Percentiles rank a stretch among this genome's conserved stretches.
phyloP scores from a whole-genome alignment of 768 basidiomycete species.

The Phaeotremella fagi region DNA sequence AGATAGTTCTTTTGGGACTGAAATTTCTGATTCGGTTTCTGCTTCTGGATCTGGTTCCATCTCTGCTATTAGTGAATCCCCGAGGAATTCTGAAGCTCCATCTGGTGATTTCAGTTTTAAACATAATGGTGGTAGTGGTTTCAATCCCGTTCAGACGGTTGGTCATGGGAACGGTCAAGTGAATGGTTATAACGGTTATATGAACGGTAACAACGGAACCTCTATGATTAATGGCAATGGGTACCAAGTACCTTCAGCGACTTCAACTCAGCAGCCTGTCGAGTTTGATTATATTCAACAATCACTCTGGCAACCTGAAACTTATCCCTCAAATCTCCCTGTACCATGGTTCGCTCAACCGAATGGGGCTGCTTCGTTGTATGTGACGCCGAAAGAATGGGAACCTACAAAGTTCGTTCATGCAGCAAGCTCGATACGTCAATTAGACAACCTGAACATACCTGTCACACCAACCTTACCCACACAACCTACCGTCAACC shows the following conservation, averaged over 20 bases:
- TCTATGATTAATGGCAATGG: background rate
- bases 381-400: background rate
- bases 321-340: slow-evolving; percentile 41
- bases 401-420: background rate
- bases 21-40: no score
- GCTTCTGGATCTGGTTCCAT: no score
- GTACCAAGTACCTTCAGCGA: background rate
- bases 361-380: slow-evolving; percentile 37
- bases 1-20: no score
- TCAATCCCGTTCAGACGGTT: no score
- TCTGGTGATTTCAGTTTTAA: no score
- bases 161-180: no score
- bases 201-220: background rate
- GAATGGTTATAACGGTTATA: background rate
- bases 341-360: slow-evolving; percentile 43
- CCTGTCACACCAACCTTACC: background rate
- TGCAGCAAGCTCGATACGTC: background rate
- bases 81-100: background rate
- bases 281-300: slow-evolving; percentile 6
- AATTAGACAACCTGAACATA: background rate
- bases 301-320: slow-evolving; percentile 42
- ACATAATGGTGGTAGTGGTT: no score
- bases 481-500: background rate
- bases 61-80: background rate
- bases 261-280: background rate